Percentiles rank a stretch among this genome's conserved stretches.
Conservation (phyloP, 139 green algal species). For the Haematococcus sp. region DNA sequence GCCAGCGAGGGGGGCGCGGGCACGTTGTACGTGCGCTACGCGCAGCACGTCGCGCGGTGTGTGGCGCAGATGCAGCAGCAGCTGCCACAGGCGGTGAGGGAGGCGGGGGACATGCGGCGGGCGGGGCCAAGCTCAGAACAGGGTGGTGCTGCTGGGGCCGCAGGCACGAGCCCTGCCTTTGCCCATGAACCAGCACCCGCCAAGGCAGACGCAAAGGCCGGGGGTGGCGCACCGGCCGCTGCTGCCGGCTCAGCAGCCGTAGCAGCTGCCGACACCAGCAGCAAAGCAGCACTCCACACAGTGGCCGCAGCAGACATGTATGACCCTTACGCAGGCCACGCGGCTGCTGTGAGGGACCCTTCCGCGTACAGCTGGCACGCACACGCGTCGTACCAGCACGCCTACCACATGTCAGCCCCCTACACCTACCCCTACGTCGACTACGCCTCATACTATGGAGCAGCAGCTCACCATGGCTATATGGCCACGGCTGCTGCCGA, state of each 20-base stretch:
- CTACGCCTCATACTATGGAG: not conserved
- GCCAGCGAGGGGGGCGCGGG: not conserved
- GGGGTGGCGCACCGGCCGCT: not conserved
- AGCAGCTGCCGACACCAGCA: not conserved
- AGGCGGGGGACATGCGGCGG: not conserved
- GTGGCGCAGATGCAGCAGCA: no score
- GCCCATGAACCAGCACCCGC: not conserved
- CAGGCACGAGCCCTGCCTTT: no score
- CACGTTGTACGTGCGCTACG: not conserved
- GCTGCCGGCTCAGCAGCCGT: not conserved
- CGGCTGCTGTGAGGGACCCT: not conserved
- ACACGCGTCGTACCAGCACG: not conserved
- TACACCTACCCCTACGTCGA: not conserved
- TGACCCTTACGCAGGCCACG: not conserved
- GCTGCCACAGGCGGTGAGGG: not conserved
- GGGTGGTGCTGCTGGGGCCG: no score
- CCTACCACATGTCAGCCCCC: not conserved
- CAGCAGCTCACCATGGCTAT: not conserved
- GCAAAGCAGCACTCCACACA: not conserved
- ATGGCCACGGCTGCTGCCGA: not conserved
- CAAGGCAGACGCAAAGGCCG: not conserved
- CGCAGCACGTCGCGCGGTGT: no score
- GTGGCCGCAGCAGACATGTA: not conserved
- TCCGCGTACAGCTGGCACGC: conserved; percentile 1
- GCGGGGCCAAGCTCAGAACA: no score